Percentiles rank a stretch among this genome's conserved stretches.
phyloP scores from a whole-genome alignment of 2,329 filamentous ascomycete species.

The Penicillium capsulatum region DNA sequence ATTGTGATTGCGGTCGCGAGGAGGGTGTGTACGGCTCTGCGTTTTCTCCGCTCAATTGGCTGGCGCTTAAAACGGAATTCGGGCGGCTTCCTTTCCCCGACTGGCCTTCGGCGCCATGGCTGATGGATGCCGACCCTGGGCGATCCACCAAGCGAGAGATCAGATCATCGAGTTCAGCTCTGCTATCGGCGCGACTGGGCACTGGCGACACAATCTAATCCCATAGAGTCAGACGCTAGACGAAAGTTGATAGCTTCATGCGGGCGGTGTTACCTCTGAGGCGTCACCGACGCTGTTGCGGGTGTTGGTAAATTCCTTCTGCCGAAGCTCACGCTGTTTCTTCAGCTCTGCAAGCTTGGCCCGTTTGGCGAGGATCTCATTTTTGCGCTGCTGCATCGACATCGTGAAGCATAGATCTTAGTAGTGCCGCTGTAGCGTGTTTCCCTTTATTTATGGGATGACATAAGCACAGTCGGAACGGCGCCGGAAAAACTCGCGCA shows the following conservation, averaged over 20 bases:
- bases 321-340: constrained; percentile 78
- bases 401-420: constrained; percentile 20
- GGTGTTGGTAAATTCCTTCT: constrained; percentile 67
- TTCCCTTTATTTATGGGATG: constrained; percentile 34
- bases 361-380: constrained; percentile 95
- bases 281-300: constrained; percentile 65
- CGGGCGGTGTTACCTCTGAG: constrained; percentile 59
- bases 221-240: constrained; percentile 12
- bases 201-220: constrained; percentile 63
- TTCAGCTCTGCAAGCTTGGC: constrained; percentile 96
- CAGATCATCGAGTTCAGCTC: constrained; percentile 75
- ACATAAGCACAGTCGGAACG: constrained; percentile 36
- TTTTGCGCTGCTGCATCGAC: constrained; percentile 67
- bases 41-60: constrained; percentile 71
- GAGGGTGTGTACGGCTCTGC: constrained; percentile 38
- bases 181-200: constrained; percentile 59
- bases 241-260: constrained; percentile 4
- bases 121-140: constrained; percentile 62
- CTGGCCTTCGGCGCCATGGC: constrained; percentile 46
- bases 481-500: constrained; percentile 43
- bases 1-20: constrained; percentile 40
- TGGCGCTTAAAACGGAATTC: constrained; percentile 78
- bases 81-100: constrained; percentile 64
- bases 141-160: constrained; percentile 82
- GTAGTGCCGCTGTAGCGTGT: constrained; percentile 12